Percentiles rank a stretch among this genome's conserved stretches.
Evolutionary conservation across 495 filamentous ascomycete species (phyloP).

Genomic region (Xylaria nigripes): DNA sequence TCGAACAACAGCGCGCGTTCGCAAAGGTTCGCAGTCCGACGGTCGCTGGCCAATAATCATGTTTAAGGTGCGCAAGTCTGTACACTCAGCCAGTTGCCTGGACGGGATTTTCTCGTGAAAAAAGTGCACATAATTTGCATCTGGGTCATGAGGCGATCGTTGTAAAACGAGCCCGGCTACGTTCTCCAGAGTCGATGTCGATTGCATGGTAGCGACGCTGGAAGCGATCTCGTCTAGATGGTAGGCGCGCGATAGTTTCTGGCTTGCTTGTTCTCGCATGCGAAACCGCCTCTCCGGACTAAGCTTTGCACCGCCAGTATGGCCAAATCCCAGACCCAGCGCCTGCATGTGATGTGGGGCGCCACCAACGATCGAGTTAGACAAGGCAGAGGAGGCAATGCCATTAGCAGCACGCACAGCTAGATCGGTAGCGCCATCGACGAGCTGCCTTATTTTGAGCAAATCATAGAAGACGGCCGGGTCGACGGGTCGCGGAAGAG

Average conservation of each 20-base stretch:
- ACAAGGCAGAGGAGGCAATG: slow-evolving; percentile 53
- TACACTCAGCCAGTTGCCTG: slow-evolving; percentile 65
- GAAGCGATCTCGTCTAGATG: slow-evolving; percentile 71
- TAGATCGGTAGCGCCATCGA: slow-evolving; percentile 69
- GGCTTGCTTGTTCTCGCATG: slow-evolving; percentile 68
- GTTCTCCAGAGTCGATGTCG: slow-evolving; percentile 66
- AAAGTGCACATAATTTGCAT: slow-evolving; percentile 78
- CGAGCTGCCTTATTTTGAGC: slow-evolving; percentile 66
- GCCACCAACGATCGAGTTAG: slow-evolving; percentile 41
- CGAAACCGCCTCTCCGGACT: slow-evolving; percentile 64
- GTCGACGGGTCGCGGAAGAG: slow-evolving; percentile 67
- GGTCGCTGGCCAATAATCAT: slow-evolving; percentile 56
- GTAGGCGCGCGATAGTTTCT: slow-evolving; percentile 67
- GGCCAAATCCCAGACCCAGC: slow-evolving; percentile 53
- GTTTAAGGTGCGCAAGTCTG: slow-evolving; percentile 54
- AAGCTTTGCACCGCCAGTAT: slow-evolving; percentile 53
- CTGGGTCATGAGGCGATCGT: slow-evolving; percentile 50
- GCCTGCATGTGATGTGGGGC: slow-evolving; percentile 47
- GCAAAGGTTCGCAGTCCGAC: slow-evolving; percentile 53
- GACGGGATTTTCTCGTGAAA: slow-evolving; percentile 83
- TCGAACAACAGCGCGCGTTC: slow-evolving; percentile 63
- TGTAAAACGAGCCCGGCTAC: slow-evolving; percentile 66
- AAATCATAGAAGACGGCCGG: slow-evolving; percentile 75
- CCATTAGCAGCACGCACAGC: slow-evolving; percentile 68
- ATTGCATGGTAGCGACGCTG: slow-evolving; percentile 76